Conservation (phyloP, 371 early-diverging fungal species). For the Mortierella sp. region DNA sequence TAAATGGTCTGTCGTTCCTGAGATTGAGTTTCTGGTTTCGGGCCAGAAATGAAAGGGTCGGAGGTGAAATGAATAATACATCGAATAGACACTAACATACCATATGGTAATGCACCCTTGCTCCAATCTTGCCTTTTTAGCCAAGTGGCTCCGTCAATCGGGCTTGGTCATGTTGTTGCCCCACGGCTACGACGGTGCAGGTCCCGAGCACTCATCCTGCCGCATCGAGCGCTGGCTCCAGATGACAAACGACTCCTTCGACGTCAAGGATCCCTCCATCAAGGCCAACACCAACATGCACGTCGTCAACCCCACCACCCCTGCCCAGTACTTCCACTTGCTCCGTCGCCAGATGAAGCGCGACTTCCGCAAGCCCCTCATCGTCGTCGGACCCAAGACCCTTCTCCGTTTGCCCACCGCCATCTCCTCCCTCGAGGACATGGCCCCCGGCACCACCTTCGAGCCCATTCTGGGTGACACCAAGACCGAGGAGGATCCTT, state of each 20-base stretch:
- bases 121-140: constrained; percentile 24
- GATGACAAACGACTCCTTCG: constrained; percentile 86
- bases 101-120: background rate
- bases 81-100: background rate
- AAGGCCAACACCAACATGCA: constrained; percentile 90
- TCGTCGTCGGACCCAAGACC: constrained; percentile 91
- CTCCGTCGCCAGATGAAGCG: constrained; percentile 92
- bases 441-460: constrained; percentile 89
- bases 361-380: constrained; percentile 92
- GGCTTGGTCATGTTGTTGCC: constrained; percentile 94
- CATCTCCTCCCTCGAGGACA: constrained; percentile 82
- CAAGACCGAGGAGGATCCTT: constrained; percentile 47
- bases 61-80: background rate
- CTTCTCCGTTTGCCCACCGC: constrained; percentile 80
- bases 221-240: constrained; percentile 97
- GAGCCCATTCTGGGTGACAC: constrained; percentile 83
- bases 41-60: background rate
- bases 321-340: constrained; percentile 97
- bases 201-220: constrained; percentile 95
- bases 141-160: constrained; percentile 94
- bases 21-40: constrained; percentile 1
- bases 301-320: constrained; percentile 93
- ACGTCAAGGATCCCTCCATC: constrained; percentile 64
- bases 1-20: background rate
- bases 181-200: constrained; percentile 97